Conservation (phyloP, 805 yeast genomes). For the Scheffersomyces ergatensis region DNA sequence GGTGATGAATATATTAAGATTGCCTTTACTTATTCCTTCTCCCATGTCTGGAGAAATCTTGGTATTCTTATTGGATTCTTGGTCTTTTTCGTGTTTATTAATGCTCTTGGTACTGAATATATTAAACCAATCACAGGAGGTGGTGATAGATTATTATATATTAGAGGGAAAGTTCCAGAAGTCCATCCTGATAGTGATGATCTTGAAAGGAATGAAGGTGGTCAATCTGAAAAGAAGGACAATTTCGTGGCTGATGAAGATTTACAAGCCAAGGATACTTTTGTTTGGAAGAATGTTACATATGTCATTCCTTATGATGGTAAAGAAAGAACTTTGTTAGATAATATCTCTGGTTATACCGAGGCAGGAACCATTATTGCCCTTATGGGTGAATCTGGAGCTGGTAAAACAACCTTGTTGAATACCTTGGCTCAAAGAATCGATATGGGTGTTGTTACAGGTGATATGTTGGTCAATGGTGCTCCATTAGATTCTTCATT, state of each 20-base stretch:
- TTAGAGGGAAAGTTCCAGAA: constrained; percentile 22
- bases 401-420: constrained; percentile 39
- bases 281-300: constrained; percentile 61
- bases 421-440: constrained; percentile 52
- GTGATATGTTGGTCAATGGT: constrained; percentile 1
- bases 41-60: constrained; percentile 47
- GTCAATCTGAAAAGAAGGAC: background rate
- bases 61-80: constrained; percentile 40
- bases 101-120: constrained; percentile 23
- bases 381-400: constrained; percentile 43
- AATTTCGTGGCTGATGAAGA: constrained; percentile 5
- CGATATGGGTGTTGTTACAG: constrained; percentile 16
- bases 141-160: constrained; percentile 27
- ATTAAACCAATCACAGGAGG: constrained; percentile 30
- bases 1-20: constrained; percentile 34
- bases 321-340: constrained; percentile 34
- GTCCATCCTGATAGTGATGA: constrained; percentile 10
- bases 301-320: constrained; percentile 54
- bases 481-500: background rate
- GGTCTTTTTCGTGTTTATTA: constrained; percentile 14
- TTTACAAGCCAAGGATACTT: constrained; percentile 44
- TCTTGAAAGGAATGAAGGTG: background rate
- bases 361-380: constrained; percentile 28
- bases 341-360: constrained; percentile 25
- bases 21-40: constrained; percentile 33